These are phyloP conservation scores for Trametes gibbosa DNA, from an alignment of 768 basidiomycete species.

Conservation along the genomic window DNA sequence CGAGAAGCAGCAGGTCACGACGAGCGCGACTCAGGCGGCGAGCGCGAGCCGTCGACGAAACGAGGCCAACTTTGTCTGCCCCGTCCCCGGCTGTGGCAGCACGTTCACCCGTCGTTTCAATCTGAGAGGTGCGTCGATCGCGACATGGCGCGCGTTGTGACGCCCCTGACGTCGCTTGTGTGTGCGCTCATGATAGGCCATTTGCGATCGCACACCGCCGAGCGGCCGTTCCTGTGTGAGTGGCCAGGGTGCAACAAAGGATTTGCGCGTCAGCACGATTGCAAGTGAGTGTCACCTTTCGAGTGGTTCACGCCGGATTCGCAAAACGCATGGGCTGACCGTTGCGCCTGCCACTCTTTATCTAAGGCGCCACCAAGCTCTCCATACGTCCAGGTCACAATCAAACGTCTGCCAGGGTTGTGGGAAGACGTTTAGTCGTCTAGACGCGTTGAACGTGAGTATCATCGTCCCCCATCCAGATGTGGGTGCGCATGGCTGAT, in stretches of 20 bases:
- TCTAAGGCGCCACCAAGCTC: constrained; percentile 79
- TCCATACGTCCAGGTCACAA: constrained; percentile 81
- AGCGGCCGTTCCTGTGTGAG: constrained; percentile 90
- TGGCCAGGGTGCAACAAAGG: constrained; percentile 95
- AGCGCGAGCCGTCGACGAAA: constrained; percentile 87
- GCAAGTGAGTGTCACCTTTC: constrained; percentile 65
- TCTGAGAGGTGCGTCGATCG: constrained; percentile 57
- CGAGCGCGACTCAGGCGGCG: constrained; percentile 88
- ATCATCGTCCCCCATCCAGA: constrained; percentile 25
- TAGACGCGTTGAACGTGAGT: constrained; percentile 93
- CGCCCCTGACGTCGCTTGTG: not conserved
- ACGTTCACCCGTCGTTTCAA: constrained; percentile 81
- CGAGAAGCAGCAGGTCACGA: constrained; percentile 94
- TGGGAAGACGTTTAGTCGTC: constrained; percentile 89
- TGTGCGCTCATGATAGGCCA: constrained; percentile 55
- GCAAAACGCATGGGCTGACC: not conserved
- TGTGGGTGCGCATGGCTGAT: constrained; percentile 27
- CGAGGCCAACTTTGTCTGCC: constrained; percentile 78
- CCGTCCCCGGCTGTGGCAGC: constrained; percentile 38
- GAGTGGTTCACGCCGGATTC: not conserved
- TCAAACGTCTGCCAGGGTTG: constrained; percentile 88
- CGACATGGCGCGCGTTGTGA: not conserved
- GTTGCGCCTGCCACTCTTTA: constrained; percentile 4
- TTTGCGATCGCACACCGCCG: constrained; percentile 92
- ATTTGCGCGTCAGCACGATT: constrained; percentile 94